A percentile compares a stretch with the other conserved stretches of the same genome.
These are phyloP conservation scores for Euphorbia schlechtendalii DNA, from an alignment of 441 rosid genomes.

Conservation along the genomic window DNA sequence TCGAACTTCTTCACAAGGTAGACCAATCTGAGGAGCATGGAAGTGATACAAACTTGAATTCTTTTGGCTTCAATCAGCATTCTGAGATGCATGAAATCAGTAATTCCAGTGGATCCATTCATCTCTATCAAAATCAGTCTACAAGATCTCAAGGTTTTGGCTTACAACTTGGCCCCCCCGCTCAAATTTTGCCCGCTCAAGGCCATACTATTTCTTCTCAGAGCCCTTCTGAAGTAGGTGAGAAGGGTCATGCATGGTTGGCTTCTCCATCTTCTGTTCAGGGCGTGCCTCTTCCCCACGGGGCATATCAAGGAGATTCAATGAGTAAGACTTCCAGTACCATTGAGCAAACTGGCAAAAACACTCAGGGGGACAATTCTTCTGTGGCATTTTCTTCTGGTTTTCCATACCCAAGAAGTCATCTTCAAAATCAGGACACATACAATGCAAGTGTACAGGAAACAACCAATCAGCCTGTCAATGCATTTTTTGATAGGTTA, in stretches of 20 bases:
- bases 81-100: conserved; percentile 43
- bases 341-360: conserved; percentile 27
- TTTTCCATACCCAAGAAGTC: conserved; percentile 39
- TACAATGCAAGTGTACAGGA: conserved; percentile 30
- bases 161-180: conserved; percentile 73
- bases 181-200: conserved; percentile 46
- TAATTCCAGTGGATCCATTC: conserved; percentile 46
- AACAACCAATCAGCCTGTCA: conserved; percentile 24
- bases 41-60: conserved; percentile 34
- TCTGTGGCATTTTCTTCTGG: conserved; percentile 30
- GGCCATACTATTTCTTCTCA: conserved; percentile 35
- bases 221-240: conserved; percentile 37
- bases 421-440: conserved; percentile 38
- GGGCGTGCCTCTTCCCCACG: conserved; percentile 30
- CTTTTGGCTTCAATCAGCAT: conserved; percentile 35
- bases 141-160: conserved; percentile 70
- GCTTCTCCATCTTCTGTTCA: conserved; percentile 42
- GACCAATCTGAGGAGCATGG: conserved; percentile 54
- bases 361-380: conserved; percentile 25
- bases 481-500: conserved; percentile 33
- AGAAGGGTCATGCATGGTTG: conserved; percentile 34
- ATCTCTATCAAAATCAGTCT: conserved; percentile 42
- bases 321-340: conserved; percentile 23
- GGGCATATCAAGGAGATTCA: conserved; percentile 31
- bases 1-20: conserved; percentile 82